phyloP scores from a whole-genome alignment of 805 yeast species.

The Candida peoriensis region DNA sequence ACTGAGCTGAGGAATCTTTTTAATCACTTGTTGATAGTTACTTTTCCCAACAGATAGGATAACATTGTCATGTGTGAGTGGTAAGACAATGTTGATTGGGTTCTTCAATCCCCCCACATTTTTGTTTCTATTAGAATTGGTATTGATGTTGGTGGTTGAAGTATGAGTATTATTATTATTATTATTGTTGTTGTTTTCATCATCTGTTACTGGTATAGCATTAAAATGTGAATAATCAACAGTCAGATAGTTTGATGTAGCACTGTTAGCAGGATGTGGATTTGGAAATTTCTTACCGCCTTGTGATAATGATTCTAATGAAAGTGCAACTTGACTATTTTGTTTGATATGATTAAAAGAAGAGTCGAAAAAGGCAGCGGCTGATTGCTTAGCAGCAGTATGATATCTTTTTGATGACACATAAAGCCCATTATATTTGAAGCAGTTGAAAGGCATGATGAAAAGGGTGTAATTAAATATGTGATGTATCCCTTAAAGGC shows the following conservation, averaged over 20 bases:
- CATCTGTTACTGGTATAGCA: slow-evolving; percentile 11
- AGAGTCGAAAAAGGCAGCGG: slow-evolving; percentile 32
- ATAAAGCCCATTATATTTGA: slow-evolving; percentile 33
- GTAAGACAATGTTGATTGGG: slow-evolving; percentile 18
- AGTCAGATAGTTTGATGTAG: slow-evolving; percentile 26
- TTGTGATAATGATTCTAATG: slow-evolving; percentile 14
- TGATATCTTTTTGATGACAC: slow-evolving; percentile 30
- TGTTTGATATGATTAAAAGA: slow-evolving; percentile 35
- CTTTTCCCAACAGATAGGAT: slow-evolving; percentile 12
- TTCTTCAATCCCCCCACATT: too few relatives aligned
- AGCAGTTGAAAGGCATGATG: slow-evolving; percentile 36
- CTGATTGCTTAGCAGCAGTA: slow-evolving; percentile 28
- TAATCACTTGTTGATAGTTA: slow-evolving; percentile 13
- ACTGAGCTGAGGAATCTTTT: slow-evolving; percentile 9
- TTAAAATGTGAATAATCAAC: slow-evolving; percentile 21
- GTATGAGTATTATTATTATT: not conserved
- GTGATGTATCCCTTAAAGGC: too few relatives aligned
- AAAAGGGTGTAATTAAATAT: slow-evolving; percentile 3
- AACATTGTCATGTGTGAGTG: slow-evolving; percentile 14
- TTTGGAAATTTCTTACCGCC: slow-evolving; percentile 18
- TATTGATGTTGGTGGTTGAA: too few relatives aligned
- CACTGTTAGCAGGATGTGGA: slow-evolving; percentile 34
- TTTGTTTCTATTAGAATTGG: not conserved
- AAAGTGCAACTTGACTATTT: slow-evolving; percentile 27
- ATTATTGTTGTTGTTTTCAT: slow-evolving; percentile 10